Base-by-base conservation (phyloP, 148 eudicot genomes). In the Silene latifolia region DNA sequence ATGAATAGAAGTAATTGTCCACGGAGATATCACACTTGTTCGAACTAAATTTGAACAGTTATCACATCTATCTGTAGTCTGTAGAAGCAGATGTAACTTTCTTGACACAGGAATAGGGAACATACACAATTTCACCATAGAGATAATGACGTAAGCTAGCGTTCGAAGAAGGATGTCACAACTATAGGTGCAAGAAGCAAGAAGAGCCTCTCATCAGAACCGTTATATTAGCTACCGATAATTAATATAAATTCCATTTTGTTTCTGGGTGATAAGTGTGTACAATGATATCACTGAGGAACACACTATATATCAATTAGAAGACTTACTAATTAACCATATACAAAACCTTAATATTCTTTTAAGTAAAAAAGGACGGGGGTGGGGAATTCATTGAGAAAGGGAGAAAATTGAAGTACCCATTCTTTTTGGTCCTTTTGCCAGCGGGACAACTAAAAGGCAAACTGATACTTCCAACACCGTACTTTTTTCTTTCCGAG, bases 391-490 rank as follows among this genome's bases (percentile, higher is more conserved):
- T 4, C 56, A 25, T 56, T 23, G 32, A 51, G 18, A 53, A 57
- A 29, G 56, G 61, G 39, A 20, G 14, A 47, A 35, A 65, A 14
- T 65, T 72, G 18, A 3, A 32, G 32, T 77, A 81, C 83, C 77
- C 77, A 39, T 67, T 80, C 58, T 67, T 67, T 70, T 62, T 81
- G 25, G 18, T 76, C 53, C 59, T 72, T 65, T 77, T 76, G 39
- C 4, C 47, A 60, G 74, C 64, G 25, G 76, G 80, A 18, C 74
- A 75, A 44, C 78, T 81, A 15, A 73, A 51, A 61, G 74, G 56
- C 60, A 59, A 35, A 23, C 39, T 63, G 20, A 48, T 67, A 59
- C 64, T 67, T 25, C 69, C 80, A 72, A 4, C 66, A 29, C 23
- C 83, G 60, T 23, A 14, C 58, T 76, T 76, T 72, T 63, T 80